phyloP scores from a whole-genome alignment of 306 rosid genomes.

The Myrica gale region DNA sequence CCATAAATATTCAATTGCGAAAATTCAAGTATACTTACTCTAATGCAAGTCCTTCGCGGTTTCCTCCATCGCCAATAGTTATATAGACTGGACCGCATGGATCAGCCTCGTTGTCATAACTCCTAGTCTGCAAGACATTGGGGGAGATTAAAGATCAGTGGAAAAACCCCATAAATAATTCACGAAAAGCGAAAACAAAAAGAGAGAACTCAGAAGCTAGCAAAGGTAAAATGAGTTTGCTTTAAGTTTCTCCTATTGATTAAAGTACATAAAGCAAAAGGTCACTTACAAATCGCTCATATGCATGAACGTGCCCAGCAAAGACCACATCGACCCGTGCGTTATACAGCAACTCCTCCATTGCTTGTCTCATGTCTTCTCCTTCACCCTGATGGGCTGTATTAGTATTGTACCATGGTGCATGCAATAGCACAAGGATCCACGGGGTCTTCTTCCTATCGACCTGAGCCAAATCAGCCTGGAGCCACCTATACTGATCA shows the following conservation, averaged over 20 bases:
- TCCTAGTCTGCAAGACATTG: slow-evolving; percentile 46
- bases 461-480: slow-evolving; percentile 42
- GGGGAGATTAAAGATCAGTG: background rate
- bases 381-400: slow-evolving; percentile 81
- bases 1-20: background rate
- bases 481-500: slow-evolving; percentile 57
- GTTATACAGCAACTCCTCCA: slow-evolving; percentile 56
- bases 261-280: background rate
- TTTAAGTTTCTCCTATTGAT: background rate
- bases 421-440: slow-evolving; percentile 60
- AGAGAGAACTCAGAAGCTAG: background rate
- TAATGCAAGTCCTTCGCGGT: slow-evolving; percentile 71
- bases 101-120: slow-evolving; percentile 50
- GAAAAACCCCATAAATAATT: background rate
- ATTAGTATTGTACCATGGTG: slow-evolving; percentile 79
- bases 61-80: slow-evolving; percentile 78
- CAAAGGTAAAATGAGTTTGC: background rate
- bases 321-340: slow-evolving; percentile 65
- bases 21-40: slow-evolving; percentile 32
- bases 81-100: slow-evolving; percentile 65
- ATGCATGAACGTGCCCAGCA: slow-evolving; percentile 82
- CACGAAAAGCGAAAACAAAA: no score
- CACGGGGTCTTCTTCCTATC: slow-evolving; percentile 58
- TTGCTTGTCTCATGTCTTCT: slow-evolving; percentile 59
- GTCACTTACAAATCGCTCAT: slow-evolving; percentile 68